Evolutionary conservation across 129 eudicot genomes (phyloP), one percentile per base, ranked within the genome.

Genomic region (Chrysanthemum lavandulifolium): DNA sequence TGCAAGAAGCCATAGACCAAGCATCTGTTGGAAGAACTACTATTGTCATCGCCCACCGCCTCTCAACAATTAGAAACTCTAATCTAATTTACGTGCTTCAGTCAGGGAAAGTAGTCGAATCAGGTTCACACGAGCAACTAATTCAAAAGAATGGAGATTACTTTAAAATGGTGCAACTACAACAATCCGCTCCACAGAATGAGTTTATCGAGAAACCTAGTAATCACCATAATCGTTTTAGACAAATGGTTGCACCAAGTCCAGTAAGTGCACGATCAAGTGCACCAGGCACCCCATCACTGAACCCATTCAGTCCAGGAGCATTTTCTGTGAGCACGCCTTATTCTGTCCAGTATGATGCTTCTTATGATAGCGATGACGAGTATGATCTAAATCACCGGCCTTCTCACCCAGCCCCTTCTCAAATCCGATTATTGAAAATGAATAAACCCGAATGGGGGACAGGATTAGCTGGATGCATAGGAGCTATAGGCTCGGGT

Each of bases 1-100:
- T 84, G 31, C 85, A 74, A 71, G 85, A 80, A 11, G 84, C 87
- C 40, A 62, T 85, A 57, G 90, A 79, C 43, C 74, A 77, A 11
- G 84, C 80, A 4, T 75, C 82, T 1, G 65, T 79, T 7, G 87
- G 90, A 43, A 67, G 90, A 56, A 85, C 90, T 2, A 82, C 84
- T 5, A 73, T 82, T 7, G 65, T 77, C 21, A 70, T 85, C 6
- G 90, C 90, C 16, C 90, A 85, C 33, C 85, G 90, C 54, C 87
- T 85, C 13, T 65, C 90, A 2, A 85, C 85, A 59, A 73, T 82
- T 10, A 57, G 70, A 55, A 74, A 56, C n/a, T 82, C 84, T 10
- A 64, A 82, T 69, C 54, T 64, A 18, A 73, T 85, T 29, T 76
- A 69, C 13, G 87, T 82, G 5, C 76, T 82, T 29, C 80, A 73